phyloP scores from a whole-genome alignment of 2,329 filamentous ascomycete species.

The Magnaporthiopsis rhizophila region DNA sequence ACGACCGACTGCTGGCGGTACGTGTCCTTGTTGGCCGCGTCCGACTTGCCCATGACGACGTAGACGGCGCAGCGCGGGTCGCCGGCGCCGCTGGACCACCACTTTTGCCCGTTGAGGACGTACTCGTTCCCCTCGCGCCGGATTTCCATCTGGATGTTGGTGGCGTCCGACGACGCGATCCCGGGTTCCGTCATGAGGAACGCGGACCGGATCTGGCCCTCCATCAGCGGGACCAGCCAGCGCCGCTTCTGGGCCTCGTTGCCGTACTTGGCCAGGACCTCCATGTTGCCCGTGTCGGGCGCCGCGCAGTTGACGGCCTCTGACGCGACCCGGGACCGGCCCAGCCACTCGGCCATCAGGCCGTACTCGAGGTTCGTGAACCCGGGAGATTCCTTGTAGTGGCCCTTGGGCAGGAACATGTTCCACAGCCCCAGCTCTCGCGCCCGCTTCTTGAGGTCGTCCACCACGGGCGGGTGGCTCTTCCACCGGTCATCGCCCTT shows the following conservation, averaged over 20 bases:
- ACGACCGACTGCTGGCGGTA: slow-evolving; percentile 94
- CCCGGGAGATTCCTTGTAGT: slow-evolving; percentile 91
- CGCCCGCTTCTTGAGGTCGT: slow-evolving; percentile 82
- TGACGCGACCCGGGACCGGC: slow-evolving; percentile 73
- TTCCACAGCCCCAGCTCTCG: slow-evolving; percentile 87
- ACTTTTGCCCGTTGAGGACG: slow-evolving; percentile 95
- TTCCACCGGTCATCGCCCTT: slow-evolving; percentile 71
- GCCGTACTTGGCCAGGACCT: slow-evolving; percentile 86
- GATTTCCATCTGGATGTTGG: slow-evolving; percentile 83
- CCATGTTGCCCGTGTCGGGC: slow-evolving; percentile 93
- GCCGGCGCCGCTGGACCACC: slow-evolving; percentile 96
- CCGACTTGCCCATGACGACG: slow-evolving; percentile 93
- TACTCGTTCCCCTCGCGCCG: slow-evolving; percentile 77
- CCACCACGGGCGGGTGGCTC: slow-evolving; percentile 69
- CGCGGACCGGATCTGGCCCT: slow-evolving; percentile 78
- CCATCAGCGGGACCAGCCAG: slow-evolving; percentile 75
- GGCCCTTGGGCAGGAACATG: slow-evolving; percentile 90
- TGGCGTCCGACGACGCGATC: slow-evolving; percentile 83
- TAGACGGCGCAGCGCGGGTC: slow-evolving; percentile 90
- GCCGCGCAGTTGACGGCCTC: slow-evolving; percentile 87
- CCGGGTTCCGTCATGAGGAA: slow-evolving; percentile 94
- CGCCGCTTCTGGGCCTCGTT: slow-evolving; percentile 74
- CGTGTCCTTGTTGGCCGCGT: slow-evolving; percentile 63
- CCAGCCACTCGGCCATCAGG: slow-evolving; percentile 92
- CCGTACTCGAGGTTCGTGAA: slow-evolving; percentile 96